Conservation (phyloP, 306 rosid species). For the Lithocarpus polystachyus region DNA sequence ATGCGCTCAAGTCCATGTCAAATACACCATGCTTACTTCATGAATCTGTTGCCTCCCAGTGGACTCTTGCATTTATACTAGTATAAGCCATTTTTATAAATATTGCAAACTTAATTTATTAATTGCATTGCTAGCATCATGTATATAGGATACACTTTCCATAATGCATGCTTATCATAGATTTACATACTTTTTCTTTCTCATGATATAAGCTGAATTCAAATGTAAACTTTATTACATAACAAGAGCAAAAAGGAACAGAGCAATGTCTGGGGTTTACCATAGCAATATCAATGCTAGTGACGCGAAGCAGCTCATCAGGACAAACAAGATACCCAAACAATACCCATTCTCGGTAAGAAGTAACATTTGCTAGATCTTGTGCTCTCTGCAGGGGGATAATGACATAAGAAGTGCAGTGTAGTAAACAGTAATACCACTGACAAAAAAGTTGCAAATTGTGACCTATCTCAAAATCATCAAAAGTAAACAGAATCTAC, state of each 20-base stretch:
- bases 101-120: background rate
- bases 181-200: background rate
- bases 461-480: background rate
- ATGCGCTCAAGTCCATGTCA: background rate
- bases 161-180: background rate
- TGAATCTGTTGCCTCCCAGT: too few species aligned
- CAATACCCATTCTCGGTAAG: constrained; percentile 97
- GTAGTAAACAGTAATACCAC: constrained; percentile 12
- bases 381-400: constrained; percentile 79
- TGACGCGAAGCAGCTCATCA: constrained; percentile 96
- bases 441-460: background rate
- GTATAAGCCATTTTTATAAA: background rate
- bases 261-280: constrained; percentile 41
- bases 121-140: background rate
- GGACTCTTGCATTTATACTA: background rate
- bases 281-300: constrained; percentile 98
- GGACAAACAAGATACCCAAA: constrained; percentile 99
- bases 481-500: constrained; percentile 33
- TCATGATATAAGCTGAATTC: constrained; percentile 7
- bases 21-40: background rate
- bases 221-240: constrained; percentile 19
- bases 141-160: background rate
- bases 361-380: constrained; percentile 95
- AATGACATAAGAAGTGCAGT: constrained; percentile 20
- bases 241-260: constrained; percentile 5